These are phyloP conservation scores for Eutypa lata DNA, from an alignment of 2,329 filamentous ascomycete species.

Conservation along the genomic window DNA sequence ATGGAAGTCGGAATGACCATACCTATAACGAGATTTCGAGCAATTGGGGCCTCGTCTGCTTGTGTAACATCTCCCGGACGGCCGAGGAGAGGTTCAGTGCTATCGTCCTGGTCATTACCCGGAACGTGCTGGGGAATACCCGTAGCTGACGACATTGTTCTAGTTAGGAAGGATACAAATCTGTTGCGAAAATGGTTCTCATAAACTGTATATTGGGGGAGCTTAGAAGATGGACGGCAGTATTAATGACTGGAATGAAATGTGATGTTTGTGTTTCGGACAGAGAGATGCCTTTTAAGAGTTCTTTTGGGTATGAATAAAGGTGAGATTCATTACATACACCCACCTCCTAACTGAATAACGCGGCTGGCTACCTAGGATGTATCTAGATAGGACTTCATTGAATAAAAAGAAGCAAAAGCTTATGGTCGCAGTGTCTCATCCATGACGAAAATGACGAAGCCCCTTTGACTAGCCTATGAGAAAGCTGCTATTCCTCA, in stretches of 20 bases:
- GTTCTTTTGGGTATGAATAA: no score
- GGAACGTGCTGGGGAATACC: conserved; percentile 57
- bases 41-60: conserved; percentile 58
- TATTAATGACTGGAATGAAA: not conserved
- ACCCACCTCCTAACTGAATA: no score
- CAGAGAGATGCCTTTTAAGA: no score
- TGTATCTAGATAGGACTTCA: no score
- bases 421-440: conserved; percentile 8
- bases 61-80: conserved; percentile 72
- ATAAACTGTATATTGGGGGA: not conserved
- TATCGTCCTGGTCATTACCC: conserved; percentile 43
- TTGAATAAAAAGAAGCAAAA: no score
- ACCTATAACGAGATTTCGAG: conserved; percentile 75
- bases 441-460: conserved; percentile 26
- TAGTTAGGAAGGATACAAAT: conserved; percentile 6
- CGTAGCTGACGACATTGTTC: conserved; percentile 64
- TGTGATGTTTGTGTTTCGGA: no score
- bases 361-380: no score
- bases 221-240: conserved; percentile 2
- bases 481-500: conserved; percentile 21
- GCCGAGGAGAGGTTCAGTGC: conserved; percentile 69
- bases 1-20: conserved; percentile 24
- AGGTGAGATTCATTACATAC: no score
- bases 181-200: conserved; percentile 5
- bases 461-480: conserved; percentile 15